These are phyloP conservation scores for Blastobotrys persicus DNA, from an alignment of 1,139 yeast species.

Conservation along the genomic window DNA sequence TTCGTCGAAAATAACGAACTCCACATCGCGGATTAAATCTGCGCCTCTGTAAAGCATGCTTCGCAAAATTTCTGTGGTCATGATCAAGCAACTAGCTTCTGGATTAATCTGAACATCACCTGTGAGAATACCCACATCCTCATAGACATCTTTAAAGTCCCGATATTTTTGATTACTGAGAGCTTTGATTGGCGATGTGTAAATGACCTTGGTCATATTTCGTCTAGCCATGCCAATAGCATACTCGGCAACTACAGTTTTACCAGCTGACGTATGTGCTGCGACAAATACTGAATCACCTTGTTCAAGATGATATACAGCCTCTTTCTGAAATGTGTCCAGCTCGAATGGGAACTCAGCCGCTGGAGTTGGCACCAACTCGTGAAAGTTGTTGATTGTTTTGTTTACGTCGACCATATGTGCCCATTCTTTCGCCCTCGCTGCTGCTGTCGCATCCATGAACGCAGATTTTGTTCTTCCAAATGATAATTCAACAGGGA, in stretches of 20 bases:
- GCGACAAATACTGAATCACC: constrained; percentile 98
- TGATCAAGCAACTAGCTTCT: constrained; percentile 91
- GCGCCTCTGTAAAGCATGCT: constrained; percentile 97
- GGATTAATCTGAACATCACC: constrained; percentile 99
- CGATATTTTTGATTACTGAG: constrained; percentile 91
- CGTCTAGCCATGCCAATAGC: constrained; percentile 91
- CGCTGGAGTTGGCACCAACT: constrained; percentile 90
- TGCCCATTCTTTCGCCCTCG: constrained; percentile 75
- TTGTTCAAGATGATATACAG: constrained; percentile 92
- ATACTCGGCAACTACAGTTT: constrained; percentile 89
- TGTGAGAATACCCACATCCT: constrained; percentile 92
- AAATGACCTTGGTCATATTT: constrained; percentile 87
- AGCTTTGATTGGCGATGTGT: constrained; percentile 92
- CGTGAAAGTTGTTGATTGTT: constrained; percentile 75
- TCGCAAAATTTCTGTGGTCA: constrained; percentile 96
- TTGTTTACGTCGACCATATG: constrained; percentile 89
- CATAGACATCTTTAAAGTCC: constrained; percentile 80
- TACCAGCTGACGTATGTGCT: constrained; percentile 95
- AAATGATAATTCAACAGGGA: constrained; percentile 63
- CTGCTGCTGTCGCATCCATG: constrained; percentile 20
- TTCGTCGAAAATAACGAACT: constrained; percentile 95
- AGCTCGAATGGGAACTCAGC: constrained; percentile 89
- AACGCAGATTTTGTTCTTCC: constrained; percentile 36
- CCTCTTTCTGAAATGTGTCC: constrained; percentile 95
- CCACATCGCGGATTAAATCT: constrained; percentile 93